Percentiles rank a stretch among this genome's conserved stretches.
Conservation (phyloP, 2,329 filamentous ascomycete genomes). For the Alternaria incomplexa region DNA sequence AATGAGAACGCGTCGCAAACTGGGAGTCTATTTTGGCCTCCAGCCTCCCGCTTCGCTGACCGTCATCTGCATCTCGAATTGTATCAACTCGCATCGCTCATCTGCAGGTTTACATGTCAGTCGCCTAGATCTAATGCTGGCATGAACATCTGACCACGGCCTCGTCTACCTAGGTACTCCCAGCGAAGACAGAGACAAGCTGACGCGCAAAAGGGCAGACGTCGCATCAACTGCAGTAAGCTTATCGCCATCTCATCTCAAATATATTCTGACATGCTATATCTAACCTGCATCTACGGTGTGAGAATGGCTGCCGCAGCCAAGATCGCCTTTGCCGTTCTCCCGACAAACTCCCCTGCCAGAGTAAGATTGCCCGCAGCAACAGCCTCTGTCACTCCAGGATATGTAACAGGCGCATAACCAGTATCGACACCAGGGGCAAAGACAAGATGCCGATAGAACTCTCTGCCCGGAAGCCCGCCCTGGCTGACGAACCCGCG, state of each 20-base stretch:
- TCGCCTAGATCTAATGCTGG: neutral
- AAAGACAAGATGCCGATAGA: conserved; percentile 54
- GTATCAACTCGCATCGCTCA: neutral
- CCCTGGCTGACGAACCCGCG: conserved; percentile 53
- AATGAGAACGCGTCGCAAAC: neutral
- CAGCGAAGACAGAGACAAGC: neutral
- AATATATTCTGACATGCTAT: neutral
- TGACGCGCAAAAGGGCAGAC: neutral
- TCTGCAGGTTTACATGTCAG: neutral
- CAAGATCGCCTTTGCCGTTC: conserved; percentile 35
- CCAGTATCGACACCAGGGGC: conserved; percentile 53
- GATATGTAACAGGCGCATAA: conserved; percentile 44
- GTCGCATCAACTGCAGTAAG: neutral
- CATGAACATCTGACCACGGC: neutral
- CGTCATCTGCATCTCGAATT: neutral
- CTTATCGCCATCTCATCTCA: neutral
- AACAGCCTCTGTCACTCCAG: conserved; percentile 44
- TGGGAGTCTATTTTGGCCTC: neutral
- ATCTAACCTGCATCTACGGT: neutral
- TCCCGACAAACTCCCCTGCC: conserved; percentile 36
- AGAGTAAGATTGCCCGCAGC: conserved; percentile 27
- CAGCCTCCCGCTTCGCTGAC: neutral
- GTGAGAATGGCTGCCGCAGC: conserved; percentile 34
- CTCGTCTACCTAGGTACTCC: neutral
- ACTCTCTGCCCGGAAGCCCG: conserved; percentile 51